Percentiles rank a stretch among this genome's conserved stretches.
phyloP scores from a whole-genome alignment of 352 stramenopile genomes.

The Elongisporangium anandrum region DNA sequence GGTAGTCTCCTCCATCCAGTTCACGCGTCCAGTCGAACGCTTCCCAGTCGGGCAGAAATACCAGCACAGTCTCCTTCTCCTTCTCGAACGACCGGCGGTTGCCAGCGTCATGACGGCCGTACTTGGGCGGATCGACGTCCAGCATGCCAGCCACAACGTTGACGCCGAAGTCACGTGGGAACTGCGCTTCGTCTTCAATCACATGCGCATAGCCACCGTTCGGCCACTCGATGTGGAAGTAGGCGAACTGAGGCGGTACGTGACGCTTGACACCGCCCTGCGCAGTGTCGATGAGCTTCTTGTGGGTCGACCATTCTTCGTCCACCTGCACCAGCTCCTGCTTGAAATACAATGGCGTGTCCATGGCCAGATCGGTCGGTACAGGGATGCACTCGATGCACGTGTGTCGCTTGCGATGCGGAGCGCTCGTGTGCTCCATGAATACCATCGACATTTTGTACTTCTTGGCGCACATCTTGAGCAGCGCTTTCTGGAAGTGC shows the following conservation, averaged over 20 bases:
- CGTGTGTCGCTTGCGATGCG: constrained; percentile 58
- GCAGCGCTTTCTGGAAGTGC: constrained; percentile 59
- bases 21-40: constrained; percentile 70
- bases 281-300: constrained; percentile 75
- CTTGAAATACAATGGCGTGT: constrained; percentile 80
- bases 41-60: constrained; percentile 65
- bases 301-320: constrained; percentile 77
- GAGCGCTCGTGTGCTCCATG: constrained; percentile 71
- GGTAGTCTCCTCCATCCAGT: constrained; percentile 61
- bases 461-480: constrained; percentile 46
- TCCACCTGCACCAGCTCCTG: constrained; percentile 76
- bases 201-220: constrained; percentile 75
- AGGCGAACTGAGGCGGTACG: constrained; percentile 73
- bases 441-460: constrained; percentile 68
- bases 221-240: constrained; percentile 83
- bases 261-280: constrained; percentile 54
- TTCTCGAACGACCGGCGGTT: constrained; percentile 38
- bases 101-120: constrained; percentile 32
- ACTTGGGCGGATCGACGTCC: constrained; percentile 59
- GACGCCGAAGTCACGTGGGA: constrained; percentile 72
- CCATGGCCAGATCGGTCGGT: constrained; percentile 44
- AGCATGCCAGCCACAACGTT: constrained; percentile 79
- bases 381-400: constrained; percentile 81
- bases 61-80: constrained; percentile 57
- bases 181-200: constrained; percentile 75